A percentile compares a stretch with the other conserved stretches of the same genome.
Evolutionary conservation across 805 yeast species (phyloP).

Genomic region (Saccharomycopsis guyanensis): DNA sequence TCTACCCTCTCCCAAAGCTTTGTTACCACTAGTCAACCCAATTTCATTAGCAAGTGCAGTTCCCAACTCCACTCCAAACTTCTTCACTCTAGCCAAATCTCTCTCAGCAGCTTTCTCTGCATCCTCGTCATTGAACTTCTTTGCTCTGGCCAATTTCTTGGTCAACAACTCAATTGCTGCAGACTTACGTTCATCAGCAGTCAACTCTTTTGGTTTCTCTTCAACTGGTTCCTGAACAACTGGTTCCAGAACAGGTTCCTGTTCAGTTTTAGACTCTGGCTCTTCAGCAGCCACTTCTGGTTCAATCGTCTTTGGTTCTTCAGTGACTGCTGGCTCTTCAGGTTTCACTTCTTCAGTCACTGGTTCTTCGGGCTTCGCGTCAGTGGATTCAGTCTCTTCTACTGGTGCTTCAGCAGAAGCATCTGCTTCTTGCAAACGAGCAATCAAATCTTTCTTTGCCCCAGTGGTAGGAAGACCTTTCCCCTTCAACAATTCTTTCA

Average conservation of each 20-base stretch:
- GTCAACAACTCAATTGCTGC: slow-evolving; percentile 60
- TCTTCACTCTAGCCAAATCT: slow-evolving; percentile 63
- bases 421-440: slow-evolving; percentile 56
- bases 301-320: slow-evolving; percentile 3
- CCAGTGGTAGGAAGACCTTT: slow-evolving; percentile 67
- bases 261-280: slow-evolving; percentile 1
- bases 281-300: slow-evolving; percentile 3
- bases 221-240: slow-evolving; percentile 20
- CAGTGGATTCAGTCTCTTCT: slow-evolving; percentile 22
- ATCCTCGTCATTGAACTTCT: slow-evolving; percentile 56
- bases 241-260: too few species aligned
- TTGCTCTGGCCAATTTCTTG: slow-evolving; percentile 63
- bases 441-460: slow-evolving; percentile 69
- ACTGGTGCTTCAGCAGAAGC: slow-evolving; percentile 20
- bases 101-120: slow-evolving; percentile 47
- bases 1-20: neutral
- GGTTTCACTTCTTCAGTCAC: slow-evolving; percentile 22
- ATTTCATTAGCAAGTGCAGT: slow-evolving; percentile 62
- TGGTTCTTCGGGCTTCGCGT: slow-evolving; percentile 21
- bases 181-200: slow-evolving; percentile 65
- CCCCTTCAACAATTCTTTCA: slow-evolving; percentile 66
- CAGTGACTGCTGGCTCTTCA: slow-evolving; percentile 11
- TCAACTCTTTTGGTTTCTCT: slow-evolving; percentile 32
- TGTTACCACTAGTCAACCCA: slow-evolving; percentile 32
- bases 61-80: slow-evolving; percentile 71